These are phyloP conservation scores for Hansenula lynferdii DNA, from an alignment of 1,139 yeast genomes.

Conservation along the genomic window DNA sequence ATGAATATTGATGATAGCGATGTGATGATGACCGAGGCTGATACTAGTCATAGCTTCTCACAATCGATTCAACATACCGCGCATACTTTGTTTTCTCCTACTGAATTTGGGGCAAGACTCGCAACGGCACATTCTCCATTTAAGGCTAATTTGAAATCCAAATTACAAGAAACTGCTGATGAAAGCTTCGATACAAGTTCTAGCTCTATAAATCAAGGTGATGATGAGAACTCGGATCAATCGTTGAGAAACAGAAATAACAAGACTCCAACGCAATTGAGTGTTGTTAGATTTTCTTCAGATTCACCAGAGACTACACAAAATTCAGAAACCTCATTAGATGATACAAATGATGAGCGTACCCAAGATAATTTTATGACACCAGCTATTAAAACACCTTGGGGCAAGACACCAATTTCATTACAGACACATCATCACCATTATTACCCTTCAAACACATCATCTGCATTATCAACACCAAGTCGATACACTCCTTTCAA, in stretches of 20 bases:
- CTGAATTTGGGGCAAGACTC: constrained; percentile 23
- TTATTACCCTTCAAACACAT: constrained; percentile 26
- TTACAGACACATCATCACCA: constrained; percentile 43
- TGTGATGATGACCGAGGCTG: constrained; percentile 4
- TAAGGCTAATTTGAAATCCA: constrained; percentile 1
- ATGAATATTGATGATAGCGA: constrained; percentile 3
- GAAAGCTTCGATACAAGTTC: constrained; percentile 2
- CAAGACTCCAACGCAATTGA: neutral
- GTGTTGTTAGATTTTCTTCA: neutral
- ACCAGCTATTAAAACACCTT: constrained; percentile 9
- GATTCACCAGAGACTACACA: neutral
- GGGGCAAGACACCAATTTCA: constrained; percentile 20
- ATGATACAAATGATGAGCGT: neutral
- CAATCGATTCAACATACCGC: neutral
- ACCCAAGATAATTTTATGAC: constrained; percentile 5
- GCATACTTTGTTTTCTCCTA: constrained; percentile 21
- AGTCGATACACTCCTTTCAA: neutral
- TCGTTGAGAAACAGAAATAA: neutral
- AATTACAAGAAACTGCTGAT: constrained; percentile 1
- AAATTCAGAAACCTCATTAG: constrained; percentile 1
- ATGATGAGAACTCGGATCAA: neutral
- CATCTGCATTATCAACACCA: constrained; percentile 5
- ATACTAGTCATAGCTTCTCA: neutral
- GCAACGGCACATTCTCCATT: constrained; percentile 15
- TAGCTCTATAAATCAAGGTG: constrained; percentile 4